Evolutionary conservation across 2,329 filamentous ascomycete genomes (phyloP), one percentile per base, ranked within the genome.

Genomic region (Venturia carpophila): DNA sequence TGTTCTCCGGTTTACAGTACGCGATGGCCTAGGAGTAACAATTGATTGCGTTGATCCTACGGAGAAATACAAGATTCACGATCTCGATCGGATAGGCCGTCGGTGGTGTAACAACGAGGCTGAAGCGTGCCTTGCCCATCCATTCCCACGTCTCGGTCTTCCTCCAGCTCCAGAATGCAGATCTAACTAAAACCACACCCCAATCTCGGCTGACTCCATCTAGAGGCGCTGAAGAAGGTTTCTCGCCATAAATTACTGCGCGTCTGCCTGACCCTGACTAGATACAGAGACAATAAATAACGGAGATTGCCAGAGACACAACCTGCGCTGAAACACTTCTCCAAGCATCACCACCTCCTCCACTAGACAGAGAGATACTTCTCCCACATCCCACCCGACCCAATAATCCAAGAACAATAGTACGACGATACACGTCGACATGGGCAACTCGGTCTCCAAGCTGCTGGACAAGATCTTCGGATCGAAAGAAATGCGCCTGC

Each of bases 391-490:
- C 47, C 47, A 58, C 52, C 37, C 47, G 21, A 15, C 47, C 47
- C 3, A 21, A 11, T 21, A 27, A 13, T 15, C 10, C 47, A 52
- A 27, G 21, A 52, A 52, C 47, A 52, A 27, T 6, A 52, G 27
- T 27, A 27, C 47, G 21, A 52, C 21, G 10, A 52, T 21, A 13
- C 56, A 5, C 7, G 81, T 79, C 82, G 87, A 73, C 67, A 97
- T 97, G 93, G 93, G 93, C 76, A 90, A 84, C 71, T 87, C 89
- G 78, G 83, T 97, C 76, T 96, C 91, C 70, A 96, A 96, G 80
- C 89, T 96, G 82, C 91, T 97, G 90, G 89, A 89, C 82, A 97
- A 96, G 88, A 92, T 97, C 84, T 97, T 97, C 81, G 93, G 93
- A 81, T 95, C 91, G 65, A 96, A 96, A 82, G 94, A 97, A 80